A percentile compares a stretch with the other conserved stretches of the same genome.
phyloP scores from a whole-genome alignment of 345 rosid species.

The Geranium brycei region DNA sequence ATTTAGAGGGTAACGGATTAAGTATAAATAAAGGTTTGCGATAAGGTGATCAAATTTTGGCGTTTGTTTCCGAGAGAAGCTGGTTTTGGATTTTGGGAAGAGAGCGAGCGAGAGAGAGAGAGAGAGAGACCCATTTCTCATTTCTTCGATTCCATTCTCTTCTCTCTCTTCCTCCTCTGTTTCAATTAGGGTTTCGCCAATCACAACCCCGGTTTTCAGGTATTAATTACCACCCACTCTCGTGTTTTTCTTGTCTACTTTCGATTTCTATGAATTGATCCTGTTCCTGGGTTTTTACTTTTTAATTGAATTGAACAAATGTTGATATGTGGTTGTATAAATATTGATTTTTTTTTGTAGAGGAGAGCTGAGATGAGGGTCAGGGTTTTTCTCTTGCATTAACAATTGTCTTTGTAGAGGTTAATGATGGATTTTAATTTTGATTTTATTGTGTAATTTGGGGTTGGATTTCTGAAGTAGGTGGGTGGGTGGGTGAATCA shows the following conservation, averaged over 20 bases:
- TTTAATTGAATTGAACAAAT: background rate
- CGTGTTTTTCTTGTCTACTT: too few species aligned
- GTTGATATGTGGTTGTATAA: background rate
- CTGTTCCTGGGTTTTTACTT: background rate
- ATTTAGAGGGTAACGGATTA: background rate
- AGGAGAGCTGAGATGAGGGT: background rate
- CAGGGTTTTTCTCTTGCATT: background rate
- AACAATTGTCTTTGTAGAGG: background rate
- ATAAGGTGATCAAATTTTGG: background rate
- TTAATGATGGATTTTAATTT: too few species aligned
- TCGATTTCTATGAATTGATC: too few species aligned
- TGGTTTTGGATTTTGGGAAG: background rate
- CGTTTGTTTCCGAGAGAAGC: background rate
- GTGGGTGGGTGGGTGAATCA: background rate
- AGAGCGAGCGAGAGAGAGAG: background rate
- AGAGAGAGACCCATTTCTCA: background rate
- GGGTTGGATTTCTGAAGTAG: background rate
- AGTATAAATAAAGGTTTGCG: background rate
- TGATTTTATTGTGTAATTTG: background rate
- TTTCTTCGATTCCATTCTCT: constrained; percentile 13
- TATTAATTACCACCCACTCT: background rate
- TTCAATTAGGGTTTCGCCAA: constrained; percentile 8
- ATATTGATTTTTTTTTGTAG: background rate
- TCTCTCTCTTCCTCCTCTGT: constrained; percentile 9
- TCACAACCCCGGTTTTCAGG: background rate